Base-by-base conservation (phyloP, 2,329 filamentous ascomycete species). In the Paramyrothecium roridum region DNA sequence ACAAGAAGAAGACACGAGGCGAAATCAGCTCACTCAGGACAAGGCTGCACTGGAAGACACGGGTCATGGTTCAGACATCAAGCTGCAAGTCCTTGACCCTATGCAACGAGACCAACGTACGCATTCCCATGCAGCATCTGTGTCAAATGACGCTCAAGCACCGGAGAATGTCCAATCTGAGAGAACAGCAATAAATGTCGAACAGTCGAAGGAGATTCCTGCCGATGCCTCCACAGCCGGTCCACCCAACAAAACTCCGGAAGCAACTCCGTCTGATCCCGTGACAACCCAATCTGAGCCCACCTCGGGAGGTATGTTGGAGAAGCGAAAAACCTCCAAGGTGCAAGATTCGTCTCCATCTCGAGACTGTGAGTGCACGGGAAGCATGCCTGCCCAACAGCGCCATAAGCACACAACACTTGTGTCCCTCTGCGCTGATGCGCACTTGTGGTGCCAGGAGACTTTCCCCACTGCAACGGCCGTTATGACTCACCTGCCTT, bases 381-480 rank as follows among this genome's bases (percentile, higher is more conserved):
- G n/a, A 43, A 17, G 37, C 13, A 43, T 17, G 37, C 7, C n/a
- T 17, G 37, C 13, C n/a, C 4, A 43, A 16, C 37, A 13, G 4
- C 37, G 26, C 37, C 37, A 37, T 8, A 2, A 59, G 45, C 71
- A 59, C 1, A 65, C 73, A 17, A 88, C 83, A 0, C 70, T 90
- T 1, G 70, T 78, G 2, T 86, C 84, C 0, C 61, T 85, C 0
- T 54, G 73, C 4, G 59, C 61, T 1, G 68, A 81, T 12, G 54
- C 62, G 0, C 83, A 83, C 55, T 65, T 67, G n/a, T 90, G 86
- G 86, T 73, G 73, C 0, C 84, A 87, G 57, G 85, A 87, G 63
- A 90, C 87, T 0, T 91, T 91, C 50, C 88, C 88, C 0, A 90
- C 87, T 0, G 82, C 83, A 2, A 83, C 84, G 20, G 82, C 84